phyloP scores from a whole-genome alignment of 805 yeast genomes.

The Pichia nakasei region DNA sequence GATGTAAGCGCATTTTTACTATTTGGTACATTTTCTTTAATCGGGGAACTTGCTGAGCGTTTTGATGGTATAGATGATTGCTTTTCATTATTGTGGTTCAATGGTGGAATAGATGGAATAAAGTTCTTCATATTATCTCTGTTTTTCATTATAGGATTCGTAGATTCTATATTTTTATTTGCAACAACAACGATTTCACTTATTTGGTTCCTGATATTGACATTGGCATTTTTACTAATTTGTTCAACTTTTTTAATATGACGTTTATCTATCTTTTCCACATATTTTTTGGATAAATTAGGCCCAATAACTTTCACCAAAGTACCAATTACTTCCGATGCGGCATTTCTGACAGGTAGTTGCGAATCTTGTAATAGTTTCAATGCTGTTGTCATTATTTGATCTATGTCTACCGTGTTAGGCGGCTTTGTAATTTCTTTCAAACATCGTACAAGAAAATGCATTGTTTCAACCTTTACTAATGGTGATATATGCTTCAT shows the following conservation, averaged over 20 bases:
- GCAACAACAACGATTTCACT: too few relatives aligned
- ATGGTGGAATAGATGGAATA: background rate
- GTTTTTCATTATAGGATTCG: background rate
- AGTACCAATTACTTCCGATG: constrained; percentile 72
- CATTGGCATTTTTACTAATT: constrained; percentile 45
- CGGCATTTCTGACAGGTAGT: constrained; percentile 72
- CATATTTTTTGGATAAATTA: constrained; percentile 46
- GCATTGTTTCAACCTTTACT: constrained; percentile 61
- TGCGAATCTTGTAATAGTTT: constrained; percentile 75
- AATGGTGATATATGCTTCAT: constrained; percentile 79
- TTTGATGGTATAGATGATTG: constrained; percentile 44
- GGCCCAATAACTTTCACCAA: constrained; percentile 78
- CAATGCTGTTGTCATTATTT: constrained; percentile 44
- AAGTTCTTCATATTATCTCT: background rate
- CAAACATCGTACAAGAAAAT: constrained; percentile 56
- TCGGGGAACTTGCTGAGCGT: constrained; percentile 64
- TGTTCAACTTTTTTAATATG: constrained; percentile 54
- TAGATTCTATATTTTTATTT: too few relatives aligned
- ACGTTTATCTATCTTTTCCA: constrained; percentile 71
- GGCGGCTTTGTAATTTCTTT: constrained; percentile 43
- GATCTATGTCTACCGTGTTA: constrained; percentile 42
- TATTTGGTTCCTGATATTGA: constrained; percentile 22
- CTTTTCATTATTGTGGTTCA: background rate
- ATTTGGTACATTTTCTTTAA: constrained; percentile 28
- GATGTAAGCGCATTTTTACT: constrained; percentile 22